Evolutionary conservation across 78 protist species (phyloP).

Genomic region (Dictyostelium brefeldianum): DNA sequence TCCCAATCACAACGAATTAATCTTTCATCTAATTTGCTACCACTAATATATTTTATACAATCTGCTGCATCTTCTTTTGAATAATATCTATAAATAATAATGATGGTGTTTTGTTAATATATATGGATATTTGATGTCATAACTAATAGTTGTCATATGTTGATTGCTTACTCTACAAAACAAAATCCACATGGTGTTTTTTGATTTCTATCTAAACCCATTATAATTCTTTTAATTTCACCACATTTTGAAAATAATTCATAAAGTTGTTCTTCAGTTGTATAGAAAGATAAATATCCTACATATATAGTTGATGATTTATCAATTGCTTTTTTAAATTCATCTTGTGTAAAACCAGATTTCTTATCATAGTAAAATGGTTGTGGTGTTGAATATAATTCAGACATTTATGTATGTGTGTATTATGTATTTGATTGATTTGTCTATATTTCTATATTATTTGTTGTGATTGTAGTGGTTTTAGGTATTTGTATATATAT

Average conservation of each 20-base stretch:
- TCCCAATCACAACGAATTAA: conserved; percentile 96
- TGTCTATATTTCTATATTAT: no score
- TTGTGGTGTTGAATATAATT: conserved; percentile 39
- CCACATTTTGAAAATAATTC: conserved; percentile 94
- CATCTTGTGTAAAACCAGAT: conserved; percentile 51
- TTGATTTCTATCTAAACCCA: conserved; percentile 94
- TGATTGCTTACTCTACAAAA: conserved; percentile 95
- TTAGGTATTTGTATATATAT: no score
- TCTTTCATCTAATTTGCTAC: conserved; percentile 94
- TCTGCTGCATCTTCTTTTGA: conserved; percentile 90
- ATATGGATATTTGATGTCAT: neutral
- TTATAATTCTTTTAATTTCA: conserved; percentile 90
- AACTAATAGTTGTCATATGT: neutral
- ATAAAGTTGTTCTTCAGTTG: conserved; percentile 96
- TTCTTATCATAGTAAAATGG: conserved; percentile 70
- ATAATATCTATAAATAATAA: conserved; percentile 87
- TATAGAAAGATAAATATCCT: conserved; percentile 95
- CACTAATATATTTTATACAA: conserved; percentile 87
- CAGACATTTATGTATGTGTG: conserved; percentile 28
- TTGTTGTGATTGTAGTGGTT: no score
- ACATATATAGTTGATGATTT: conserved; percentile 90
- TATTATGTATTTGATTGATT: no score
- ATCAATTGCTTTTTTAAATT: conserved; percentile 41
- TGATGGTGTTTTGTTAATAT: neutral
- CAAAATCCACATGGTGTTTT: conserved; percentile 98